Conservation (phyloP, 176 grass and related monocot genomes). For the Oryza nivara region DNA sequence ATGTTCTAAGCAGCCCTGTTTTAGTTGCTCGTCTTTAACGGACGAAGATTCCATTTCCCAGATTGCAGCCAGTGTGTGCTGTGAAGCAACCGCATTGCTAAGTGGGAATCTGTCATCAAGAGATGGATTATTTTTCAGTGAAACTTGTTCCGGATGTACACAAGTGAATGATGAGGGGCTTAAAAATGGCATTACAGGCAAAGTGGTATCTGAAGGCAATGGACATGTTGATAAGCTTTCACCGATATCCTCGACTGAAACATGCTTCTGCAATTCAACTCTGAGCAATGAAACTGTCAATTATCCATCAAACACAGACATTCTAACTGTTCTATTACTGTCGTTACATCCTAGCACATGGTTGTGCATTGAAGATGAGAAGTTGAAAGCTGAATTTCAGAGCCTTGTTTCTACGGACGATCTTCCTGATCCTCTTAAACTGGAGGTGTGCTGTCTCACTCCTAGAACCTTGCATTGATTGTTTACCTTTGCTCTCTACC, state of each 20-base stretch:
- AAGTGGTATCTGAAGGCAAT: slow-evolving; percentile 49
- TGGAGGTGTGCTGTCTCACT: slow-evolving; percentile 52
- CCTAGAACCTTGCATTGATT: not conserved
- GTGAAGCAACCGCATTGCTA: slow-evolving; percentile 67
- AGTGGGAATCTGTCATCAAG: slow-evolving; percentile 39
- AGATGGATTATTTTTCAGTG: slow-evolving; percentile 56
- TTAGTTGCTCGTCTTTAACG: slow-evolving; percentile 24
- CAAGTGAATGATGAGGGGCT: slow-evolving; percentile 37
- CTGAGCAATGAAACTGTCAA: slow-evolving; percentile 28
- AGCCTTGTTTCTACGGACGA: slow-evolving; percentile 58
- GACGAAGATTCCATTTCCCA: slow-evolving; percentile 43
- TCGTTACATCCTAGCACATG: slow-evolving; percentile 65
- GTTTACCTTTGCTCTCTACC: slow-evolving; percentile 17
- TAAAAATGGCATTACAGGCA: slow-evolving; percentile 48
- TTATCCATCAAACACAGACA: slow-evolving; percentile 59
- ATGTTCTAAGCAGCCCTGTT: slow-evolving; percentile 41
- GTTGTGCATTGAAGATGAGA: slow-evolving; percentile 49
- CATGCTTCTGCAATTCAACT: slow-evolving; percentile 36
- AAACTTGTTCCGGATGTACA: slow-evolving; percentile 55
- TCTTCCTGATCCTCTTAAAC: slow-evolving; percentile 66
- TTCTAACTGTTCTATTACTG: slow-evolving; percentile 72
- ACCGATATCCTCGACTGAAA: slow-evolving; percentile 32
- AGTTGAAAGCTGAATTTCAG: slow-evolving; percentile 61
- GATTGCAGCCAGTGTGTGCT: slow-evolving; percentile 59
- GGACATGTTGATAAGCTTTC: slow-evolving; percentile 59